Evolutionary conservation across 768 basidiomycete genomes (phyloP).

Genomic region (Jaapia argillacea): DNA sequence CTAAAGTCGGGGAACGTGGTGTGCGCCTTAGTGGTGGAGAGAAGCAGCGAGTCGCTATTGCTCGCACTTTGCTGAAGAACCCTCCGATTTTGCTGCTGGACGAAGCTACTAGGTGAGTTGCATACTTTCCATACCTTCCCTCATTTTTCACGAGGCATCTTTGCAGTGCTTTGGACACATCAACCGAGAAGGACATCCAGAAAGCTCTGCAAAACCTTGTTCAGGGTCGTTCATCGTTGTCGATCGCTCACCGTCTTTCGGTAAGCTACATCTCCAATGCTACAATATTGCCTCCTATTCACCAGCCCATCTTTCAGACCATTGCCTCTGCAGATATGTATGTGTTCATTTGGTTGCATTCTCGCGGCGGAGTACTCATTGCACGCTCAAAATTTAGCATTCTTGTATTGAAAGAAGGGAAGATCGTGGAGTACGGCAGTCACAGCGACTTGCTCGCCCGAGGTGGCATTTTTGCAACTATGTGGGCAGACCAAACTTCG

Average conservation of each 20-base stretch:
- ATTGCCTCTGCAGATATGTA: constrained; percentile 44
- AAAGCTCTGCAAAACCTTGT: constrained; percentile 76
- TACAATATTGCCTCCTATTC: constrained; percentile 1
- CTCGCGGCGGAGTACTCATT: too few species aligned
- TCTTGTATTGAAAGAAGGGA: constrained; percentile 84
- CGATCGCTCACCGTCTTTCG: constrained; percentile 73
- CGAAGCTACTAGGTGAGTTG: constrained; percentile 56
- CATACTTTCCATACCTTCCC: background rate
- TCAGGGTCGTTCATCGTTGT: constrained; percentile 61
- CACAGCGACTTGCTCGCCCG: constrained; percentile 69
- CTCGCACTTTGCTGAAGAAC: constrained; percentile 78
- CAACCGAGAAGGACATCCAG: constrained; percentile 86
- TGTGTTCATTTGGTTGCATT: too few species aligned
- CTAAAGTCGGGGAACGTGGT: constrained; percentile 85
- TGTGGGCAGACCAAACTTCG: constrained; percentile 85
- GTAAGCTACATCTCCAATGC: constrained; percentile 30
- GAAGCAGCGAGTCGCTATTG: constrained; percentile 85
- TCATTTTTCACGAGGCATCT: constrained; percentile 1
- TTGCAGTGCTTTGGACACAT: constrained; percentile 73
- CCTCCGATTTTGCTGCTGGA: constrained; percentile 74
- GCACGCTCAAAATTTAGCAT: too few species aligned
- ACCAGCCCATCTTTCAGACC: constrained; percentile 25
- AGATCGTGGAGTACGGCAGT: constrained; percentile 73
- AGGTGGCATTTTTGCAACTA: constrained; percentile 66
- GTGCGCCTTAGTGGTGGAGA: constrained; percentile 81